These are phyloP conservation scores for Colletotrichum liriopes DNA, from an alignment of 2,329 filamentous ascomycete species.

Conservation along the genomic window DNA sequence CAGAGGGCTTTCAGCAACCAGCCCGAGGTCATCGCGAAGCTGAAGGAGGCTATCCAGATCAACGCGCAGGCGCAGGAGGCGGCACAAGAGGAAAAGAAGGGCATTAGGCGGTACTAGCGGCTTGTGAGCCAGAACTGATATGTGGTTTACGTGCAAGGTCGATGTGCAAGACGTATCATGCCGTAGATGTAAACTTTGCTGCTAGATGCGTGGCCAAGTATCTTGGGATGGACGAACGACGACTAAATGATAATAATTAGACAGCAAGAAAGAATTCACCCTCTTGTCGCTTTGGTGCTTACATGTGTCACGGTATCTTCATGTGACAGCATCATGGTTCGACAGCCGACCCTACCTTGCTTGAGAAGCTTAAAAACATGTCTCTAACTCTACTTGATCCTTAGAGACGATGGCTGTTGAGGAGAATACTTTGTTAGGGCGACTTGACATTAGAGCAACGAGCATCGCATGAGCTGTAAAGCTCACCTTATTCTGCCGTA, in stretches of 20 bases:
- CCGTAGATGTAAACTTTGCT: not conserved
- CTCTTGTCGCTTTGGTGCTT: not conserved
- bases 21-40: slow-evolving; percentile 71
- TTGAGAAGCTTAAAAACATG: too few species aligned
- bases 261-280: not conserved
- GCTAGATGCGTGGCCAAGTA: not conserved
- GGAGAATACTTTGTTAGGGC: too few species aligned
- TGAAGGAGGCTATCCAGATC: slow-evolving; percentile 74
- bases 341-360: too few species aligned
- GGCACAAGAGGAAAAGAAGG: slow-evolving; percentile 54
- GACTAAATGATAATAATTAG: not conserved
- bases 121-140: not conserved
- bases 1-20: slow-evolving; percentile 72
- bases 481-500: too few species aligned
- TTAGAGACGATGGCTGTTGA: too few species aligned
- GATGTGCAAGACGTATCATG: not conserved
- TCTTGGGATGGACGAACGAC: not conserved
- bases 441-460: too few species aligned
- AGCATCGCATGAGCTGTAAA: too few species aligned
- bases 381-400: too few species aligned
- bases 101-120: slow-evolving; percentile 40
- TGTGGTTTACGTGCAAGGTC: not conserved
- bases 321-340: too few species aligned
- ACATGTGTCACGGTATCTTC: too few species aligned
- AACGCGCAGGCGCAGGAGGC: slow-evolving; percentile 69